Evolutionary conservation across 352 stramenopile species (phyloP).

Genomic region (Phytophthora hibernalis): DNA sequence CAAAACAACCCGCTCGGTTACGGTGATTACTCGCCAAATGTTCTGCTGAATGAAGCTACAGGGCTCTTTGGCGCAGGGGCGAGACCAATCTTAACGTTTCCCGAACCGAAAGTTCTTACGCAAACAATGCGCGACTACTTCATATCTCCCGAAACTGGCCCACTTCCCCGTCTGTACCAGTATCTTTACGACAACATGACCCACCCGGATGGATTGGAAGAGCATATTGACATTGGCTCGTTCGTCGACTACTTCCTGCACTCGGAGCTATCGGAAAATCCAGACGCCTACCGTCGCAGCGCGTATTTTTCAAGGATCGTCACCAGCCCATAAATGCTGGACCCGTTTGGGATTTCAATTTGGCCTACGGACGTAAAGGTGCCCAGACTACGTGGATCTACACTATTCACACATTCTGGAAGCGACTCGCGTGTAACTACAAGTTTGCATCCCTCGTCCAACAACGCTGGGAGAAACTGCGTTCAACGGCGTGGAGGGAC

Average conservation of each 20-base stretch:
- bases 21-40: constrained; percentile 64
- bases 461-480: constrained; percentile 60
- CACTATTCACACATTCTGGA: constrained; percentile 62
- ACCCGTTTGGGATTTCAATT: constrained; percentile 76
- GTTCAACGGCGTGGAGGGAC: constrained; percentile 59
- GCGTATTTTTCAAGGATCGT: constrained; percentile 81
- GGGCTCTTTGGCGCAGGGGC: constrained; percentile 61
- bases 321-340: constrained; percentile 69
- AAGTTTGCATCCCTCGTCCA: constrained; percentile 67
- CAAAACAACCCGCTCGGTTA: constrained; percentile 65
- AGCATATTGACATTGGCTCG: constrained; percentile 68
- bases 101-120: constrained; percentile 46
- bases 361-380: constrained; percentile 59
- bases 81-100: constrained; percentile 58
- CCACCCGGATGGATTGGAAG: constrained; percentile 48
- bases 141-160: constrained; percentile 52
- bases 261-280: constrained; percentile 68
- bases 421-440: constrained; percentile 73
- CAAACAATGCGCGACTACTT: constrained; percentile 77
- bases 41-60: constrained; percentile 65
- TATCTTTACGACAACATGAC: constrained; percentile 76
- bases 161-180: constrained; percentile 62
- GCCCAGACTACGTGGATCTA: constrained; percentile 63
- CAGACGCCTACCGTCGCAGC: constrained; percentile 67
- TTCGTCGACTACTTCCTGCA: constrained; percentile 81